Percentiles rank a stretch among this genome's conserved stretches.
phyloP scores from a whole-genome alignment of 2,329 filamentous ascomycete genomes.

The Drechslerella coelobrocha region DNA sequence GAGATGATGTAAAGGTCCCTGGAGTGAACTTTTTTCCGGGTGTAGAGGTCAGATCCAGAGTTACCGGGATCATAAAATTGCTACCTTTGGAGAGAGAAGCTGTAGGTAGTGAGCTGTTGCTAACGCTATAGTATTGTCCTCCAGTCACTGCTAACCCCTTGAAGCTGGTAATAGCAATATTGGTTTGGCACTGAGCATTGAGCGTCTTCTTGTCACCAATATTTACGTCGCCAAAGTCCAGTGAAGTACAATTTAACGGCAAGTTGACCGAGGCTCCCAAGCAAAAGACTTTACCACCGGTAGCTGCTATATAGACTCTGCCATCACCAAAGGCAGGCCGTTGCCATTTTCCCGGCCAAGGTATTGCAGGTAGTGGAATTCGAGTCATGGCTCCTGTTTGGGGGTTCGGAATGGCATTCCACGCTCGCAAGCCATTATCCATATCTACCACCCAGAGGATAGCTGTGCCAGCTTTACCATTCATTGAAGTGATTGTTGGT shows the following conservation, averaged over 20 bases:
- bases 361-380: conserved; percentile 58
- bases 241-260: conserved; percentile 59
- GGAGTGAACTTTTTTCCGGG: conserved; percentile 24
- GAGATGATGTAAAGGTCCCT: conserved; percentile 34
- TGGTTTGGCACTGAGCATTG: conserved; percentile 59
- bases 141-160: conserved; percentile 57
- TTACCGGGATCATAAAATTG: conserved; percentile 59
- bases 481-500: conserved; percentile 58
- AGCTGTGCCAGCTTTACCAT: conserved; percentile 58
- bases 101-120: conserved; percentile 58
- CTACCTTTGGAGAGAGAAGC: conserved; percentile 57
- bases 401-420: conserved; percentile 58
- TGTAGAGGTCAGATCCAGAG: conserved; percentile 23
- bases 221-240: conserved; percentile 59
- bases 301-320: conserved; percentile 57
- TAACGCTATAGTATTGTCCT: conserved; percentile 58
- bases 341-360: conserved; percentile 59
- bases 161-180: conserved; percentile 58
- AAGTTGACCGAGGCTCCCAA: conserved; percentile 60
- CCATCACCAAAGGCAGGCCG: conserved; percentile 60
- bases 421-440: conserved; percentile 58
- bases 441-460: conserved; percentile 60
- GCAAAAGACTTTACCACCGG: conserved; percentile 43
- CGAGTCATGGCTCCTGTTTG: conserved; percentile 48
- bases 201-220: conserved; percentile 56